A percentile compares a stretch with the other conserved stretches of the same genome.
Evolutionary conservation across 164 flowering plant species (phyloP).

Genomic region (grape (Vitis vinifera)): DNA sequence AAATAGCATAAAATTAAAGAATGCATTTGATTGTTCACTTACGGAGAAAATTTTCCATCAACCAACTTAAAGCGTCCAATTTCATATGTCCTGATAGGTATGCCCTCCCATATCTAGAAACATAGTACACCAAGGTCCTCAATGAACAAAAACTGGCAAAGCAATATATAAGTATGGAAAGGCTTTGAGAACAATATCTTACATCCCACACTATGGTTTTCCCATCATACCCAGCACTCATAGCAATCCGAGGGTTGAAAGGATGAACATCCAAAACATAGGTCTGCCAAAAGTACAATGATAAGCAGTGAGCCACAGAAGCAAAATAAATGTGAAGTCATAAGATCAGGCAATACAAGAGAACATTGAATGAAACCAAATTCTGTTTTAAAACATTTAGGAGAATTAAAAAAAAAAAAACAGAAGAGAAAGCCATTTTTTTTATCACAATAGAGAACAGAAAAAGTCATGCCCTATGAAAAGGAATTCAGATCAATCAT

Average conservation of each 20-base stretch:
- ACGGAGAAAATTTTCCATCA: slow-evolving; percentile 98
- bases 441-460: too few species aligned
- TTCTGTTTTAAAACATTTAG: too few species aligned
- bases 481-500: too few species aligned
- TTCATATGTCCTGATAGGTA: slow-evolving; percentile 76
- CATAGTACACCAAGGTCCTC: slow-evolving; percentile 12
- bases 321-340: background rate
- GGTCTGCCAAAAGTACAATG: slow-evolving; percentile 51
- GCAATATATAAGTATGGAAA: background rate
- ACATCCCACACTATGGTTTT: slow-evolving; percentile 96
- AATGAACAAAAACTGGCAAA: background rate
- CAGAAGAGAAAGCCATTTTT: too few species aligned
- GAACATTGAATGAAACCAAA: too few species aligned
- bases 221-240: slow-evolving; percentile 99
- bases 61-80: slow-evolving; percentile 86
- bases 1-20: background rate
- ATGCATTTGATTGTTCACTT: slow-evolving; percentile 34
- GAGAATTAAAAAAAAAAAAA: too few species aligned
- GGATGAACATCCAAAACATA: slow-evolving; percentile 99
- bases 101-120: slow-evolving; percentile 94
- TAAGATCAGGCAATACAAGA: background rate
- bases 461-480: too few species aligned
- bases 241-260: slow-evolving; percentile 95
- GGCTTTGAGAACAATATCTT: slow-evolving; percentile 34
- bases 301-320: slow-evolving; percentile 8